Evolutionary conservation across 2,329 filamentous ascomycete species (phyloP).

Genomic region (Xylariaceae sp.): DNA sequence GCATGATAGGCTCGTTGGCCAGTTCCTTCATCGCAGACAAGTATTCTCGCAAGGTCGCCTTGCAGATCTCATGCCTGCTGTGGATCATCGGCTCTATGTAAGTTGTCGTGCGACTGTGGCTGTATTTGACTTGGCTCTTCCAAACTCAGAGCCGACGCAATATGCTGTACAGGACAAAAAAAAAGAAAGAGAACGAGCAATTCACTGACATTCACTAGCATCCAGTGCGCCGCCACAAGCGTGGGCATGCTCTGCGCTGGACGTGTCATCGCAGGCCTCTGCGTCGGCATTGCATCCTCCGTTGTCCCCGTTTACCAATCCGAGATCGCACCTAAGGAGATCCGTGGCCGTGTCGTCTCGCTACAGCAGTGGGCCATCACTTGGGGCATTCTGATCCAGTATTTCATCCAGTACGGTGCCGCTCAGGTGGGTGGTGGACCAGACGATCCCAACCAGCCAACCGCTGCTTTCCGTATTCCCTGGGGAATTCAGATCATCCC

Average conservation of each 20-base stretch:
- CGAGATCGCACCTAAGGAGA: conserved; percentile 56
- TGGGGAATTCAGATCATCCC: conserved; percentile 58
- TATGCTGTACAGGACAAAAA: no score
- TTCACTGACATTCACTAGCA: conserved; percentile 21
- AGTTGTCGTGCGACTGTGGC: conserved; percentile 6
- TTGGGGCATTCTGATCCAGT: conserved; percentile 63
- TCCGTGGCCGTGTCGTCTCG: conserved; percentile 55
- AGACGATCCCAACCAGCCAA: conserved; percentile 44
- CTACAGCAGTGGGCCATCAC: conserved; percentile 68
- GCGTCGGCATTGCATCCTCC: conserved; percentile 68
- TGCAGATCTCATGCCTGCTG: conserved; percentile 45
- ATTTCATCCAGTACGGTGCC: conserved; percentile 61
- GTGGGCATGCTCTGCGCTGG: conserved; percentile 68
- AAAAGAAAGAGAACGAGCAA: no score
- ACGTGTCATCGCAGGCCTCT: conserved; percentile 65
- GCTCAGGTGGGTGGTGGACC: conserved; percentile 49
- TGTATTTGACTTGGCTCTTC: not conserved
- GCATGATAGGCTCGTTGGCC: conserved; percentile 36
- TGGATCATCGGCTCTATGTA: conserved; percentile 45
- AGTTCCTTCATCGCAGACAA: conserved; percentile 48
- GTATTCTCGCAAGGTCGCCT: conserved; percentile 43
- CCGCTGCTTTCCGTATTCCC: conserved; percentile 53
- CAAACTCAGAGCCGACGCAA: no score
- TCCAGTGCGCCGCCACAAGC: conserved; percentile 59
- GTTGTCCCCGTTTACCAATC: conserved; percentile 66